Conservation (phyloP, 768 basidiomycete genomes). For the Lactifluus pinguis region DNA sequence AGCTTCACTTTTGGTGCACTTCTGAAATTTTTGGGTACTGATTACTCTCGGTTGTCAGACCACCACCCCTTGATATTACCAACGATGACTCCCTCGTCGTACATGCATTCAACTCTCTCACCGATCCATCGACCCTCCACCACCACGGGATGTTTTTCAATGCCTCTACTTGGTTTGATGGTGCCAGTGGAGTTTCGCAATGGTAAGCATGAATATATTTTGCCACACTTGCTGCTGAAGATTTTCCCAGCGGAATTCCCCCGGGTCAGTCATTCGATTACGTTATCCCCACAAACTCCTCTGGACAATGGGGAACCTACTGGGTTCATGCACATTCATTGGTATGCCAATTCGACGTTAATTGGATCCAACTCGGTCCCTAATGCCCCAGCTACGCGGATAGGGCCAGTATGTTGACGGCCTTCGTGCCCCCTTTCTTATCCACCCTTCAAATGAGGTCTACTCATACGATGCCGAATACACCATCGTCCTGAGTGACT, state of each 20-base stretch:
- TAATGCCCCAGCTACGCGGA: background rate
- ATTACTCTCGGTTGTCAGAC: constrained; percentile 35
- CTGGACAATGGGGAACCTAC: constrained; percentile 71
- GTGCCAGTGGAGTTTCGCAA: constrained; percentile 73
- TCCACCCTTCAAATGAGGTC: constrained; percentile 58
- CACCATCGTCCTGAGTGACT: constrained; percentile 79
- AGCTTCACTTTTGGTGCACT: constrained; percentile 25
- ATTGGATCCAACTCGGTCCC: background rate
- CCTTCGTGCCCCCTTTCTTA: constrained; percentile 74
- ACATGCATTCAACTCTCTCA: constrained; percentile 68
- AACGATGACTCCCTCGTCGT: constrained; percentile 66
- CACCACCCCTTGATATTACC: constrained; percentile 70
- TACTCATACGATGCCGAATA: constrained; percentile 84
- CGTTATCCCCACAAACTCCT: constrained; percentile 56
- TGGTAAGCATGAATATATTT: constrained; percentile 42
- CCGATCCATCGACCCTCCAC: constrained; percentile 63
- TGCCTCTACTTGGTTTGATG: constrained; percentile 79
- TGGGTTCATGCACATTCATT: constrained; percentile 68
- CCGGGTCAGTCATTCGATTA: constrained; percentile 65
- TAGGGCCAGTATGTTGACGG: constrained; percentile 94
- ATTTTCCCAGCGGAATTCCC: constrained; percentile 59
- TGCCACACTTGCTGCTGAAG: background rate
- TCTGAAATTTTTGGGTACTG: background rate
- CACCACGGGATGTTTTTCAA: constrained; percentile 97
- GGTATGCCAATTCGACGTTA: constrained; percentile 27